Percentiles rank a stretch among this genome's conserved stretches.
These are phyloP conservation scores for Talaromyces sp. DNA, from an alignment of 2,329 filamentous ascomycete genomes.

Conservation along the genomic window DNA sequence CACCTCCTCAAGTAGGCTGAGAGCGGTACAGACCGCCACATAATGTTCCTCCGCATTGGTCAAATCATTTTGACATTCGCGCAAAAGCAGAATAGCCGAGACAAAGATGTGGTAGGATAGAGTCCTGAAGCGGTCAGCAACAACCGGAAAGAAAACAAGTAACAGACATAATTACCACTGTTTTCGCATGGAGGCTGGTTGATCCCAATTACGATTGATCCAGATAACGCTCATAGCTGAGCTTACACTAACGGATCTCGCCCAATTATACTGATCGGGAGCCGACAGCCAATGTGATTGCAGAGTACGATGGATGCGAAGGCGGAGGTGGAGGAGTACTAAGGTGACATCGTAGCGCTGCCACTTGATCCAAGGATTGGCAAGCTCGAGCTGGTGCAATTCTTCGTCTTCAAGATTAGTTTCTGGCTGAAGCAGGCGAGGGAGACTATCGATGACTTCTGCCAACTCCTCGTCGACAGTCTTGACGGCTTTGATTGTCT, in stretches of 20 bases:
- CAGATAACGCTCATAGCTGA: background rate
- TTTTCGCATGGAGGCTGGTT: background rate
- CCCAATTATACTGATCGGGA: background rate
- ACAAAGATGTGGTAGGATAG: background rate
- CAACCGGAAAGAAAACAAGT: background rate
- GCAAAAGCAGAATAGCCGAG: background rate
- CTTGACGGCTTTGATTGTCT: background rate
- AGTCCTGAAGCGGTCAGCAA: background rate
- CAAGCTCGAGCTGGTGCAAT: background rate
- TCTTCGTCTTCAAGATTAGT: background rate
- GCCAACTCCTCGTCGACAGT: background rate
- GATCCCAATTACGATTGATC: background rate
- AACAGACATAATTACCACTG: background rate
- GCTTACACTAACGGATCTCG: background rate
- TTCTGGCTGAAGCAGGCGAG: background rate
- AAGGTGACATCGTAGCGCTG: background rate
- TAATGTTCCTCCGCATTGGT: background rate
- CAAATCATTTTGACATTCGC: background rate
- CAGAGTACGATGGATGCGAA: background rate
- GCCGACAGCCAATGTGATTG: background rate
- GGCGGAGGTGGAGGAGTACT: background rate
- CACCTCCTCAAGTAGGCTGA: background rate
- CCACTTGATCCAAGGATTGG: background rate
- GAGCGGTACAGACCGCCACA: background rate
- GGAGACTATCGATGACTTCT: background rate